Conservation (phyloP, 495 filamentous ascomycete genomes). For the Pseudoneurospora amorphoporcata region DNA sequence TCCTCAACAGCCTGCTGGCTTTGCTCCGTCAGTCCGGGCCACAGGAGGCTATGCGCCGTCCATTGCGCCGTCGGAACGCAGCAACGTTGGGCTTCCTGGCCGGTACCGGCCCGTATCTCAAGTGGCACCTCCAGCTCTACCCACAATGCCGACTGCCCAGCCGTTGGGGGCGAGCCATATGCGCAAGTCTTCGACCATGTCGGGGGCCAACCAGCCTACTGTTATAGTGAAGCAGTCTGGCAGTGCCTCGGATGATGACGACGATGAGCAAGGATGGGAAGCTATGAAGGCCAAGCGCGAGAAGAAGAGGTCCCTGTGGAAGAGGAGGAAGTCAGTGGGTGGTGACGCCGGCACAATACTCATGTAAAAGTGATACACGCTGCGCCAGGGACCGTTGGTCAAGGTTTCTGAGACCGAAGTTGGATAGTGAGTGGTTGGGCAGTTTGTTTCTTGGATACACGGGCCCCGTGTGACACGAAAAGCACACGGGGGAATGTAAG, state of each 20-base stretch:
- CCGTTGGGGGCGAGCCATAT: conserved; percentile 15
- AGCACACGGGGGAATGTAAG: not conserved
- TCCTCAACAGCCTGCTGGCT: conserved; percentile 24
- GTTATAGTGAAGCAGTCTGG: conserved; percentile 19
- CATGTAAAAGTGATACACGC: conserved; percentile 15
- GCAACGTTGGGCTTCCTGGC: conserved; percentile 78
- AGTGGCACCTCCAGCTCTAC: conserved; percentile 23
- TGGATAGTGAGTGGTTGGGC: not conserved
- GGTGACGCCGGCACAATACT: conserved; percentile 32
- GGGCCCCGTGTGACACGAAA: not conserved
- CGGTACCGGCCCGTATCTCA: conserved; percentile 89
- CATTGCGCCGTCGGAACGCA: conserved; percentile 89
- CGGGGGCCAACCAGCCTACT: conserved; percentile 27
- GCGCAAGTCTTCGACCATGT: conserved; percentile 41
- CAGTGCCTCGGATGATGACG: conserved; percentile 53
- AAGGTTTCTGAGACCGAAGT: not conserved
- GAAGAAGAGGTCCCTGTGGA: conserved; percentile 67
- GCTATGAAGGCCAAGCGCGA: conserved; percentile 79
- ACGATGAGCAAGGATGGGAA: conserved; percentile 74
- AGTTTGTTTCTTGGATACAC: not conserved
- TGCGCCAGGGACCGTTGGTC: not conserved
- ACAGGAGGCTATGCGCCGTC: conserved; percentile 45
- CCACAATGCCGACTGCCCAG: conserved; percentile 1
- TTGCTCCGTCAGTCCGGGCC: conserved; percentile 36
- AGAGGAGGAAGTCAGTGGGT: conserved; percentile 47